Base-by-base conservation (phyloP, 306 rosid species). In the Medicago arabica region DNA sequence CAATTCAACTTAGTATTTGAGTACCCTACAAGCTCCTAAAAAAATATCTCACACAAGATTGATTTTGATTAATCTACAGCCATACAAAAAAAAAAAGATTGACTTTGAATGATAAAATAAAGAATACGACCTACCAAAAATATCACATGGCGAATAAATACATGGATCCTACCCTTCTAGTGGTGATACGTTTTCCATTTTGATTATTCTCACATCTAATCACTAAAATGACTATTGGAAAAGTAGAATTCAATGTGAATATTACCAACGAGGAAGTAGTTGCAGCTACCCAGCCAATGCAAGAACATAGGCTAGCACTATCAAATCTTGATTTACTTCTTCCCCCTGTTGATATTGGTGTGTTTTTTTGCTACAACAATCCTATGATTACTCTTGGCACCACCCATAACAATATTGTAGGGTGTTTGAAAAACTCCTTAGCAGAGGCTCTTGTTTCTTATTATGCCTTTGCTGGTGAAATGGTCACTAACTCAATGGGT, bases 241-340 rank as follows among this genome's bases (percentile, higher is more conserved):
- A 61, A 21, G 60, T 41, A 74, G 75, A 66, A 0, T 89, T 86
- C 72, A 31, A 0, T 0, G 92, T 92, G 59, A 78, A 6, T 1
- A 80, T 69, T 54, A 81, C 6, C 1, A 80, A 81, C 58, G 81
- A 71, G 67, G 96, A 85, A 68, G 81, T 86, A 65, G 93, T 92
- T 69, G 85, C 91, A 0, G 78, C 93, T 0, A 77, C 53, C 17
- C 25, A 89, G 19, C 91, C 97, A 5, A 3, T 86, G 75, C 91
- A 89, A 68, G 83, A 88, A 2, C 89, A 89, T 31, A 80, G 89
- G 93, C 83, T 92, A 0, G 87, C 96, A 18, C 82, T 92, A 21
- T 89, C 96, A 17, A 89, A 92, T 79, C 96, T 89, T 10, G 97
- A 92, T 75, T 81, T 92, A 11, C 83, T 92, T 15, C 78, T 92